Conservation (phyloP, 1,139 yeast genomes). For the Pichia sp. region DNA sequence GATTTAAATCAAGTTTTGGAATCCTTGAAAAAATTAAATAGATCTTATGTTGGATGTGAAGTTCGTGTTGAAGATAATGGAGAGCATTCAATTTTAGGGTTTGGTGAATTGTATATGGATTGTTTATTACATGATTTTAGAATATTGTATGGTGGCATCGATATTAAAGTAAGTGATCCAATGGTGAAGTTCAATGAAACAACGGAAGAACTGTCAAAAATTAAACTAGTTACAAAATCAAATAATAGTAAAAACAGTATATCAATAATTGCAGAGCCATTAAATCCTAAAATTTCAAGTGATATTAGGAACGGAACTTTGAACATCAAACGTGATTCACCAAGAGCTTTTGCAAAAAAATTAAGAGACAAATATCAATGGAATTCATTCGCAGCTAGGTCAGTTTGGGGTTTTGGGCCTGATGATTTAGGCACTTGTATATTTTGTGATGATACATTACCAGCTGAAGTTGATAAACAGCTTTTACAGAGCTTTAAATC, state of each 20-base stretch:
- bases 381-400: slow-evolving; percentile 81
- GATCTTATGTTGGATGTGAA: slow-evolving; percentile 58
- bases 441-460: slow-evolving; percentile 70
- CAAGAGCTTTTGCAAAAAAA: slow-evolving; percentile 42
- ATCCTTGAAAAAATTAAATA: slow-evolving; percentile 57
- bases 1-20: slow-evolving; percentile 69
- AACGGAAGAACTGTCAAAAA: slow-evolving; percentile 56
- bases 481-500: slow-evolving; percentile 44
- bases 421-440: slow-evolving; percentile 50
- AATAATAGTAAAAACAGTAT: slow-evolving; percentile 50
- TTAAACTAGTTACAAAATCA: slow-evolving; percentile 56
- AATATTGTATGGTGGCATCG: slow-evolving; percentile 52
- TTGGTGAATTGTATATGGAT: slow-evolving; percentile 87
- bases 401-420: slow-evolving; percentile 79
- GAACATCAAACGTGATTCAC: slow-evolving; percentile 13
- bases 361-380: slow-evolving; percentile 59
- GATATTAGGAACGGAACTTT: slow-evolving; percentile 52
- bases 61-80: slow-evolving; percentile 84
- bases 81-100: slow-evolving; percentile 71
- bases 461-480: slow-evolving; percentile 59
- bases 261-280: slow-evolving; percentile 75
- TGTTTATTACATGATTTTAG: slow-evolving; percentile 76
- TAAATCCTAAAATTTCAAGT: slow-evolving; percentile 45
- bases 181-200: slow-evolving; percentile 78
- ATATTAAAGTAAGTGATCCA: slow-evolving; percentile 81